Percentiles rank a stretch among this genome's conserved stretches.
These are phyloP conservation scores for Neurospora sp. DNA, from an alignment of 495 filamentous ascomycete species.

Conservation along the genomic window DNA sequence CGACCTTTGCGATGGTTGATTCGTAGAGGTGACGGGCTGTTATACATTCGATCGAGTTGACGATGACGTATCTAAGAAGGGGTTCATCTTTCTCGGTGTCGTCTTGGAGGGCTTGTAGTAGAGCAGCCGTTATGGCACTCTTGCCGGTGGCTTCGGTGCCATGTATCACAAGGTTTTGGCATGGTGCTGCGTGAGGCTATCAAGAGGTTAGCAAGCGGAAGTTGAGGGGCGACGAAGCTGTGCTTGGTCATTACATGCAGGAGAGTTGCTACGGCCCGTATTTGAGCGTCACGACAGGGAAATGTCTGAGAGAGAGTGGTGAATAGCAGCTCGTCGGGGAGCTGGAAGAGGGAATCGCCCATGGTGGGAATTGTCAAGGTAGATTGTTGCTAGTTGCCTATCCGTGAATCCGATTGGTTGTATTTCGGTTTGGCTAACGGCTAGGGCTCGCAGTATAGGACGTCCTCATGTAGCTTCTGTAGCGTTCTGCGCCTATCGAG, in stretches of 20 bases:
- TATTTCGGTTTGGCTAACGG: background rate
- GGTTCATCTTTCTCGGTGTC: constrained; percentile 3
- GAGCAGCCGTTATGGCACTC: constrained; percentile 52
- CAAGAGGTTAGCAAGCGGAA: background rate
- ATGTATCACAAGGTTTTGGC: constrained; percentile 60
- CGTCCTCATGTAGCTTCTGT: background rate
- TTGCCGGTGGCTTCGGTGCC: constrained; percentile 94
- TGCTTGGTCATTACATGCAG: constrained; percentile 40
- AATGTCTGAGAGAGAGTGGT: constrained; percentile 39
- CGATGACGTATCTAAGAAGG: constrained; percentile 52
- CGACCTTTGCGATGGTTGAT: constrained; percentile 43
- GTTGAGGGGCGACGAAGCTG: background rate
- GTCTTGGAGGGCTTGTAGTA: constrained; percentile 36
- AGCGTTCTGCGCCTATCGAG: background rate
- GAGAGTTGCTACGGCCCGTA: constrained; percentile 50
- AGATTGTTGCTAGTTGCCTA: background rate
- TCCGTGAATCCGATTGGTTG: background rate
- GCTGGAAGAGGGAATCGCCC: constrained; percentile 26
- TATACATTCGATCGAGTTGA: constrained; percentile 78
- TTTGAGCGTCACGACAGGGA: constrained; percentile 57
- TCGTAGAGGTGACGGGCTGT: constrained; percentile 83
- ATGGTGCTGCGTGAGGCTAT: constrained; percentile 35
- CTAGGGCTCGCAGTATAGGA: background rate
- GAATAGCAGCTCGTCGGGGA: constrained; percentile 43
- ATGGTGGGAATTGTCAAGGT: background rate